phyloP scores from a whole-genome alignment of 768 basidiomycete genomes.

The Polyporus arcularius region DNA sequence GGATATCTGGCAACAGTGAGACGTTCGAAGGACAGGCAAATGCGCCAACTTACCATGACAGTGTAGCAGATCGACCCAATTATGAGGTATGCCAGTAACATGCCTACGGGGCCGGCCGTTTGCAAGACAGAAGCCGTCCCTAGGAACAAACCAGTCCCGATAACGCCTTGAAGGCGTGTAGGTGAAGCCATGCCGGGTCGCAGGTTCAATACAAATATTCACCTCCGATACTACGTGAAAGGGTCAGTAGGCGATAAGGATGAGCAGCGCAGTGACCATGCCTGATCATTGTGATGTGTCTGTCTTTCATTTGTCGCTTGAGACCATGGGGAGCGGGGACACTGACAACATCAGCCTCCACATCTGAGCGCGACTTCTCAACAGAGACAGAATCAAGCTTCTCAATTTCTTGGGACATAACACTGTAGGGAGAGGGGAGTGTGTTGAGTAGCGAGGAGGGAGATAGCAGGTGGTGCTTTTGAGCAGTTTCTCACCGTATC shows the following conservation, averaged over 20 bases:
- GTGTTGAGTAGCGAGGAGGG: background rate
- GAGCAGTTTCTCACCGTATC: too few species aligned
- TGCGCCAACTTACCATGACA: conserved; percentile 35
- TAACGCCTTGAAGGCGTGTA: conserved; percentile 28
- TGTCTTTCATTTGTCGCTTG: conserved; percentile 33
- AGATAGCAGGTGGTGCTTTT: background rate
- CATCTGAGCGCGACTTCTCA: background rate
- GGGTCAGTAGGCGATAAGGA: background rate
- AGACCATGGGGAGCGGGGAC: background rate
- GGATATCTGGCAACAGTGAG: conserved; percentile 23
- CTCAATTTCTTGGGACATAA: background rate
- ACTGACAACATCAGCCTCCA: conserved; percentile 6
- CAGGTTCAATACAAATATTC: background rate
- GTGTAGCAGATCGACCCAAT: conserved; percentile 38
- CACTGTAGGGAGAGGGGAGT: background rate
- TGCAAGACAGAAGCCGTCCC: conserved; percentile 47
- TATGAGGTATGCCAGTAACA: conserved; percentile 43
- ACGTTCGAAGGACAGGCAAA: background rate
- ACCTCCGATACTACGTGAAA: conserved; percentile 26
- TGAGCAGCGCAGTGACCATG: conserved; percentile 1
- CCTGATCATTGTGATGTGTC: conserved; percentile 37
- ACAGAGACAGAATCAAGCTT: background rate
- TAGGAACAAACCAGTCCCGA: conserved; percentile 60
- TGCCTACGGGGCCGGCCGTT: conserved; percentile 48
- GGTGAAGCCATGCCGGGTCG: background rate